These are phyloP conservation scores for Aspergillus thermomutatus DNA, from an alignment of 2,329 filamentous ascomycete genomes.

Conservation along the genomic window DNA sequence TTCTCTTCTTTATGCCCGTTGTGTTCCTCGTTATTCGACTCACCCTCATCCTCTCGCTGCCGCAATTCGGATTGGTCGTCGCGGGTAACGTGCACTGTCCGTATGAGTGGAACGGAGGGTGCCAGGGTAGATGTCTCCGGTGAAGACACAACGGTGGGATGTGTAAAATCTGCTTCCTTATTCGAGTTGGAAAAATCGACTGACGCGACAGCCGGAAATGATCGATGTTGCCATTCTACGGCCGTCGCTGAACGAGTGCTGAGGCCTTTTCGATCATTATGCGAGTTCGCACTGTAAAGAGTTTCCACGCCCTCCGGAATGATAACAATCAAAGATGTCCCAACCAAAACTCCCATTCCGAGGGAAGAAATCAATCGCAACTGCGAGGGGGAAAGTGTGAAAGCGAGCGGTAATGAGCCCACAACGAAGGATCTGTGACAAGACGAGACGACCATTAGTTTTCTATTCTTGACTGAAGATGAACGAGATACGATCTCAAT, in stretches of 20 bases:
- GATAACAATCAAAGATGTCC: slow-evolving; percentile 93
- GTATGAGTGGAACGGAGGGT: slow-evolving; percentile 4
- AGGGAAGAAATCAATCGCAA: slow-evolving; percentile 86
- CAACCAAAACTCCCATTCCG: slow-evolving; percentile 89
- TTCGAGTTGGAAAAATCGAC: neutral
- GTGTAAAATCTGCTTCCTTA: neutral
- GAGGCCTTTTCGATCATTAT: slow-evolving; percentile 29
- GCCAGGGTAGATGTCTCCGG: neutral
- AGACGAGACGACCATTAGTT: slow-evolving; percentile 11
- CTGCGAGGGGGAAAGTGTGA: slow-evolving; percentile 81
- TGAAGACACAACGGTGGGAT: neutral
- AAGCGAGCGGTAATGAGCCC: slow-evolving; percentile 83
- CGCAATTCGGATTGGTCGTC: slow-evolving; percentile 20
- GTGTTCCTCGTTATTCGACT: slow-evolving; percentile 35
- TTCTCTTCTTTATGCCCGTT: slow-evolving; percentile 43
- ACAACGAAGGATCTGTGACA: slow-evolving; percentile 79
- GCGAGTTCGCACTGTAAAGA: slow-evolving; percentile 59
- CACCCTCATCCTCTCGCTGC: slow-evolving; percentile 22
- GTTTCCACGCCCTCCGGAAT: slow-evolving; percentile 96
- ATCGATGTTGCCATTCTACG: slow-evolving; percentile 28
- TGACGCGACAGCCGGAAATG: slow-evolving; percentile 15
- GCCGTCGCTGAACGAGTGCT: slow-evolving; percentile 24
- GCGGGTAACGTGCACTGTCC: slow-evolving; percentile 20
- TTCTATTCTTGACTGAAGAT: neutral
- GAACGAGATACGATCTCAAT: neutral